phyloP scores from a whole-genome alignment of 768 basidiomycete genomes.

The Daedaleopsis sinensis region DNA sequence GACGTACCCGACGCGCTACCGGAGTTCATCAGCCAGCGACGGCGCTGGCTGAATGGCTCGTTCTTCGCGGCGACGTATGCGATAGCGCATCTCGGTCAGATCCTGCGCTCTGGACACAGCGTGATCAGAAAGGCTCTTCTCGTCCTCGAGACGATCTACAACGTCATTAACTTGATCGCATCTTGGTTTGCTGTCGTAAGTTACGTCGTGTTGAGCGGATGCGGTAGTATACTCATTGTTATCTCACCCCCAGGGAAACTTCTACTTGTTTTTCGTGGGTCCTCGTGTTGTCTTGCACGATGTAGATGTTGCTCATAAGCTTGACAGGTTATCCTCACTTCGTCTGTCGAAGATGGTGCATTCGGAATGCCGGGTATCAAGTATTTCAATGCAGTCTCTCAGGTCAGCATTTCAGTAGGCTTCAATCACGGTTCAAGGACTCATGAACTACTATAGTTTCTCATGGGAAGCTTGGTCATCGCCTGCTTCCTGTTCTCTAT shows the following conservation, averaged over 20 bases:
- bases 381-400: constrained; percentile 75
- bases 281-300: not conserved
- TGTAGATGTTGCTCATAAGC: not conserved
- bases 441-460: constrained; percentile 51
- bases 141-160: constrained; percentile 84
- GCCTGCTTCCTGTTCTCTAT: constrained; percentile 92
- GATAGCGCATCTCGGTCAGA: constrained; percentile 83
- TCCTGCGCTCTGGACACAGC: constrained; percentile 82
- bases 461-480: constrained; percentile 83
- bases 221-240: not conserved
- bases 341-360: constrained; percentile 76
- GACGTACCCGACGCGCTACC: constrained; percentile 93
- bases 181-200: constrained; percentile 92
- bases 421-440: not conserved
- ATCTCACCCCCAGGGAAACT: constrained; percentile 69
- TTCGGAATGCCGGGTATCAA: constrained; percentile 67
- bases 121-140: constrained; percentile 70
- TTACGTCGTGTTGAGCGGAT: constrained; percentile 7
- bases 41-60: constrained; percentile 90
- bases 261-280: constrained; percentile 90
- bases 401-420: constrained; percentile 49
- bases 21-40: constrained; percentile 91
- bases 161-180: constrained; percentile 84
- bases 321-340: constrained; percentile 79
- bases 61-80: constrained; percentile 96